These are phyloP conservation scores for Verticillium zaregamsianum DNA, from an alignment of 2,329 filamentous ascomycete species.

Conservation along the genomic window DNA sequence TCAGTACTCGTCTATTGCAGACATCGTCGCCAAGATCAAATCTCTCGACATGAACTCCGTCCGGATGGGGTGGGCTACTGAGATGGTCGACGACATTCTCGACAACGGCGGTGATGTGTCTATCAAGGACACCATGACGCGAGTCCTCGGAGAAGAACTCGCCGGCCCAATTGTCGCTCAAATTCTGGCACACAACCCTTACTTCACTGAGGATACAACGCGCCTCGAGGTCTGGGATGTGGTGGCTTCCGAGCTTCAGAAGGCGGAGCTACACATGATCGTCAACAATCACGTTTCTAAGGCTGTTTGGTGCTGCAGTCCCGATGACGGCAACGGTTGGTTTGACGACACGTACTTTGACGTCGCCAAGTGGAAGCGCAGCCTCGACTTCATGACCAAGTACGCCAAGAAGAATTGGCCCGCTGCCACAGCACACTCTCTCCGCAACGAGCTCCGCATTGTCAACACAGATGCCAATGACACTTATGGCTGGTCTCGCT, in stretches of 20 bases:
- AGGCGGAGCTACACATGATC: not conserved
- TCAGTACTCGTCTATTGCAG: constrained; percentile 54
- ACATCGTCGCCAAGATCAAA: constrained; percentile 52
- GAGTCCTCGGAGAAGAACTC: constrained; percentile 45
- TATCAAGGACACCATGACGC: constrained; percentile 38
- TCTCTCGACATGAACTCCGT: constrained; percentile 59
- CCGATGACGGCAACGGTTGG: constrained; percentile 48
- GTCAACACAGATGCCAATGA: constrained; percentile 34
- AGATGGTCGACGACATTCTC: constrained; percentile 59
- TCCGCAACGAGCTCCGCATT: constrained; percentile 53
- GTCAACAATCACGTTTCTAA: constrained; percentile 32
- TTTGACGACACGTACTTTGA: constrained; percentile 53
- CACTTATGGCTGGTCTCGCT: constrained; percentile 32
- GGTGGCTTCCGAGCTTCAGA: constrained; percentile 42
- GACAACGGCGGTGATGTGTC: constrained; percentile 44
- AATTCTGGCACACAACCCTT: constrained; percentile 53
- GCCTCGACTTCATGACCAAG: constrained; percentile 44
- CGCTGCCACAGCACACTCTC: constrained; percentile 22
- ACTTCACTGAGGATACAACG: constrained; percentile 49
- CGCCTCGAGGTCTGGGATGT: constrained; percentile 50
- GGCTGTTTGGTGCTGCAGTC: constrained; percentile 41
- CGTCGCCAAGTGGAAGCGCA: constrained; percentile 49
- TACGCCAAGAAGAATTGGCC: constrained; percentile 32
- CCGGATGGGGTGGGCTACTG: constrained; percentile 58
- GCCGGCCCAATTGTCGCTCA: constrained; percentile 45